These are phyloP conservation scores for Phaeolepiota aurea DNA, from an alignment of 768 basidiomycete species.

Conservation along the genomic window DNA sequence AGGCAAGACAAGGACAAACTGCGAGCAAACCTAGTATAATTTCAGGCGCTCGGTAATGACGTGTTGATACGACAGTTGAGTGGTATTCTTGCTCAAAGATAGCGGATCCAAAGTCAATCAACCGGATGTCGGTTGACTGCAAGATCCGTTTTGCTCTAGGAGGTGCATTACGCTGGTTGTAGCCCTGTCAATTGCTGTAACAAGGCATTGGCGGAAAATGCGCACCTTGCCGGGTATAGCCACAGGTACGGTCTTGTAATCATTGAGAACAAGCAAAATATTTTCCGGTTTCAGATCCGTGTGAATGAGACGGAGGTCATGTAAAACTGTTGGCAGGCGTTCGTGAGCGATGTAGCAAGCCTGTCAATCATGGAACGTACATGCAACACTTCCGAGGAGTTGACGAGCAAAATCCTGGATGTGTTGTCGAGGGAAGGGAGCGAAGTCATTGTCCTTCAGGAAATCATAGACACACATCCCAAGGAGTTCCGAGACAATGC, in stretches of 20 bases:
- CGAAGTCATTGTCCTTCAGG: constrained; percentile 95
- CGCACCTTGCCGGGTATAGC: constrained; percentile 60
- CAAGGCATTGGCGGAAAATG: constrained; percentile 5
- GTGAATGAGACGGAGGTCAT: constrained; percentile 86
- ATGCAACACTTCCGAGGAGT: constrained; percentile 86
- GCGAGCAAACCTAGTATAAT: constrained; percentile 84
- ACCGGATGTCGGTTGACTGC: constrained; percentile 81
- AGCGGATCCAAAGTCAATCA: constrained; percentile 98
- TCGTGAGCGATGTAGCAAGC: constrained; percentile 11
- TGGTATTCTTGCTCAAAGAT: constrained; percentile 98
- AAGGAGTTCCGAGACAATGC: constrained; percentile 90
- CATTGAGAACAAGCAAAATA: constrained; percentile 87
- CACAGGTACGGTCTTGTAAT: constrained; percentile 54
- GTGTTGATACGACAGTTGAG: constrained; percentile 94
- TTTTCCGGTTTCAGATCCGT: constrained; percentile 99
- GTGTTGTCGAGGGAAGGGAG: constrained; percentile 92
- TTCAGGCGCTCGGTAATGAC: constrained; percentile 98
- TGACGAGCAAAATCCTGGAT: constrained; percentile 95
- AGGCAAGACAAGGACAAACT: constrained; percentile 1
- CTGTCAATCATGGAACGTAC: constrained; percentile 42
- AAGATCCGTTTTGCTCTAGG: constrained; percentile 72
- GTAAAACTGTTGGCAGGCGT: constrained; percentile 59
- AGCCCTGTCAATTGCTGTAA: constrained; percentile 8
- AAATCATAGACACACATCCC: constrained; percentile 99
- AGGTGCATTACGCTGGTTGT: constrained; percentile 50